Percentiles rank a stretch among this genome's conserved stretches.
These are phyloP conservation scores for Salvia sclarea DNA, from an alignment of 305 asterid genomes.

Conservation along the genomic window DNA sequence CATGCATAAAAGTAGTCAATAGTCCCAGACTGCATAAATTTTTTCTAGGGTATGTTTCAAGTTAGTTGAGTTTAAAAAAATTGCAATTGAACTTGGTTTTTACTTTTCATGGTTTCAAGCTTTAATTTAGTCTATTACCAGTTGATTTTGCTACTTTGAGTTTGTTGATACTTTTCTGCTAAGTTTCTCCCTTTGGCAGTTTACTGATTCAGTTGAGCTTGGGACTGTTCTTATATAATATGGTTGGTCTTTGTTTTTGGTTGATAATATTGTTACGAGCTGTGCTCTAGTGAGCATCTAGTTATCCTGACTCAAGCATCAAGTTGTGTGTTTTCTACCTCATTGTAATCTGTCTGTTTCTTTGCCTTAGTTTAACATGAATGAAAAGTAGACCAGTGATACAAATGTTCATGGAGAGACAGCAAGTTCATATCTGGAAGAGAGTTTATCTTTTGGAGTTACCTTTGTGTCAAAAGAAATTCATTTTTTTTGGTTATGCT, in stretches of 20 bases:
- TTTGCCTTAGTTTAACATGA: neutral
- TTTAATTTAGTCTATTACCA: neutral
- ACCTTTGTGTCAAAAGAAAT: neutral
- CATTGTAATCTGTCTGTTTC: neutral
- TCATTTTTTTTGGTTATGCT: neutral
- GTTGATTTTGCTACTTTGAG: neutral
- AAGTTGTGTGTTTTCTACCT: neutral
- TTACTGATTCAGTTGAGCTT: neutral
- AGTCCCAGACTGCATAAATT: neutral
- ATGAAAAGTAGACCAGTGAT: neutral
- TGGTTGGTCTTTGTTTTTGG: neutral
- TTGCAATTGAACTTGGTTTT: neutral
- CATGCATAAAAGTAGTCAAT: constrained; percentile 9
- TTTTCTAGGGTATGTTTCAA: neutral
- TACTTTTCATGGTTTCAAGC: neutral
- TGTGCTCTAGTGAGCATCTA: neutral
- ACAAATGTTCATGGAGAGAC: neutral
- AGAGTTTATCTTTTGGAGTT: neutral
- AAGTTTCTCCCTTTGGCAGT: neutral
- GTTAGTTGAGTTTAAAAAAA: neutral
- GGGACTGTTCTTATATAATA: too few species aligned
- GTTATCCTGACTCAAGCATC: neutral
- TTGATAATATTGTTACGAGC: neutral
- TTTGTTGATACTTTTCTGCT: neutral
- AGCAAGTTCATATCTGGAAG: neutral